phyloP scores from a whole-genome alignment of 1,284 basidiomycete species.

The Mycena citricolor region DNA sequence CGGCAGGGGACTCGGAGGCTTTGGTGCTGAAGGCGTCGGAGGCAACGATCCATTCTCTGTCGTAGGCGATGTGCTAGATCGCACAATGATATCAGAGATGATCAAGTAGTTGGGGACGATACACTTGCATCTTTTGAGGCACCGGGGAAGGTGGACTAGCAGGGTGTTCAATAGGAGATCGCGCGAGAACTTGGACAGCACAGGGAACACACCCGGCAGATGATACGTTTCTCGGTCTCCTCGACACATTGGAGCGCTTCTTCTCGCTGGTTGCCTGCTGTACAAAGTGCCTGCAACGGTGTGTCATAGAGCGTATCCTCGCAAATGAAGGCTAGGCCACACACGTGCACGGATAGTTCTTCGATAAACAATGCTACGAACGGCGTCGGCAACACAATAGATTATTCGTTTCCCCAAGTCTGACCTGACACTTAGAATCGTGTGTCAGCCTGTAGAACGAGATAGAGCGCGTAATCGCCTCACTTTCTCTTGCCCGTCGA shows the following conservation, averaged over 20 bases:
- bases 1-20: slow-evolving; percentile 33
- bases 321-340: slow-evolving; percentile 30
- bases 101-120: slow-evolving; percentile 17
- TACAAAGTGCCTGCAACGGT: slow-evolving; percentile 59
- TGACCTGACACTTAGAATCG: slow-evolving; percentile 64
- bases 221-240: slow-evolving; percentile 61
- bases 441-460: slow-evolving; percentile 23
- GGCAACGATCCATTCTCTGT: slow-evolving; percentile 31
- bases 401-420: too few species aligned
- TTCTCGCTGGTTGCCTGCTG: slow-evolving; percentile 82
- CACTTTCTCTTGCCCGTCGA: slow-evolving; percentile 78
- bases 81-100: slow-evolving; percentile 24
- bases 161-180: slow-evolving; percentile 25
- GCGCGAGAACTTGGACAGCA: slow-evolving; percentile 13
- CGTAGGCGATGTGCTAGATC: slow-evolving; percentile 34
- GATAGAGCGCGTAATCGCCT: slow-evolving; percentile 23
- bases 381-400: slow-evolving; percentile 2
- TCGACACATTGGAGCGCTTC: slow-evolving; percentile 59
- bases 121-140: slow-evolving; percentile 34
- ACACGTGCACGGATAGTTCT: slow-evolving; percentile 83
- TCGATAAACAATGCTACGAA: slow-evolving; percentile 70
- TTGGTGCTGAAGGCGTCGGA: slow-evolving; percentile 27
- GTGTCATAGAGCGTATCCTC: slow-evolving; percentile 24
- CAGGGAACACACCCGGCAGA: slow-evolving; percentile 44
- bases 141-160: slow-evolving; percentile 33